Evolutionary conservation across 495 filamentous ascomycete species (phyloP).

Genomic region (Penicillium steckii): DNA sequence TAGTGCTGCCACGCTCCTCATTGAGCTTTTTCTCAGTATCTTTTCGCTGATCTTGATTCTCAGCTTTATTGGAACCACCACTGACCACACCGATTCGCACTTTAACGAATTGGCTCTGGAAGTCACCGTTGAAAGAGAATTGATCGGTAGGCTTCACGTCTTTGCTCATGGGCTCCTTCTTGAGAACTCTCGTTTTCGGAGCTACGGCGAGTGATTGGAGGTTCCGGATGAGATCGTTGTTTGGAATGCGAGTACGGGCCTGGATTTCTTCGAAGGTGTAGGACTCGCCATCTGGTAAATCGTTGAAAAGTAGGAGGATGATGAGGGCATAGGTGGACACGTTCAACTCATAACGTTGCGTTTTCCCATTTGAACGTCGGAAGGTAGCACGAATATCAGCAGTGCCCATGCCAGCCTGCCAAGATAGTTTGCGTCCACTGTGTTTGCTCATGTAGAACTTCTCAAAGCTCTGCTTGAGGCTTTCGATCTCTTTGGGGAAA

Average conservation of each 20-base stretch:
- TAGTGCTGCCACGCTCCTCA: constrained; percentile 69
- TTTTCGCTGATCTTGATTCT: constrained; percentile 77
- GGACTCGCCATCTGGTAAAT: constrained; percentile 59
- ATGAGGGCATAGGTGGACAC: constrained; percentile 93
- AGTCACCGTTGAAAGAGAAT: constrained; percentile 84
- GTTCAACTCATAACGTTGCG: constrained; percentile 82
- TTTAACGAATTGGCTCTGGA: constrained; percentile 76
- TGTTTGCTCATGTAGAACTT: constrained; percentile 87
- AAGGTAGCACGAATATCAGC: constrained; percentile 85
- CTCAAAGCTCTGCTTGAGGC: constrained; percentile 80
- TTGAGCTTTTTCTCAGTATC: constrained; percentile 88
- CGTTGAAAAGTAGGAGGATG: constrained; percentile 87
- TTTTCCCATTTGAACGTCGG: constrained; percentile 67
- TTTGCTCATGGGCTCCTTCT: constrained; percentile 82
- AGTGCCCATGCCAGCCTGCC: constrained; percentile 77
- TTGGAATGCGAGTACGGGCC: constrained; percentile 76
- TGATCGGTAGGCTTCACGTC: constrained; percentile 74
- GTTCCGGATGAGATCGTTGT: constrained; percentile 73
- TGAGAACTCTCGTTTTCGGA: constrained; percentile 76
- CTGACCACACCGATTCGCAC: constrained; percentile 81
- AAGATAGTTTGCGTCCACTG: constrained; percentile 82
- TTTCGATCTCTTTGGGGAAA: constrained; percentile 74
- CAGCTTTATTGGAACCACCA: constrained; percentile 71
- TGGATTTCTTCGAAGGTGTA: constrained; percentile 85
- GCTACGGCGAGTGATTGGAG: constrained; percentile 84